Conservation (phyloP, 1,139 yeast species). For the Komagataea norvegica region DNA sequence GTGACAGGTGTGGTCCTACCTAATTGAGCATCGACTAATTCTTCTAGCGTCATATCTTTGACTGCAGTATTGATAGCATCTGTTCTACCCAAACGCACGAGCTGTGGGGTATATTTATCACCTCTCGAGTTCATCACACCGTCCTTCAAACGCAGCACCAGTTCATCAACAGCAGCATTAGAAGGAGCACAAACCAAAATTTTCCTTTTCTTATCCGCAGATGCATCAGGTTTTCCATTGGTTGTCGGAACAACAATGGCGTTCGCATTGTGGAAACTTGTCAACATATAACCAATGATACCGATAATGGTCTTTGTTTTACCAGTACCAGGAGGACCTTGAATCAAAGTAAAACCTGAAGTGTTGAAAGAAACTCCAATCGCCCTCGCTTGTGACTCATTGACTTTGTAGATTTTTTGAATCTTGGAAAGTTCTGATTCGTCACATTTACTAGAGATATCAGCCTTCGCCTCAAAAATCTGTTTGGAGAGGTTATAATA, state of each 20-base stretch:
- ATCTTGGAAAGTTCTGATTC: conserved; percentile 38
- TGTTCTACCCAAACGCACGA: conserved; percentile 87
- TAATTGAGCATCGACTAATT: conserved; percentile 68
- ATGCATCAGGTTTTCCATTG: not conserved
- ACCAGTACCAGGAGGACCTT: conserved; percentile 99
- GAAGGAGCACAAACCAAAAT: conserved; percentile 95
- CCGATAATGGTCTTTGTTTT: conserved; percentile 96
- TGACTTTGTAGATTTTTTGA: conserved; percentile 52
- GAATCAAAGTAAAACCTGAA: conserved; percentile 83
- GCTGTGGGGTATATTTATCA: conserved; percentile 51
- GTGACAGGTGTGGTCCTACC: conserved; percentile 38
- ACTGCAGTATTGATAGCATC: conserved; percentile 87
- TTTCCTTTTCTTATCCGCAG: conserved; percentile 38
- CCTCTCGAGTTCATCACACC: conserved; percentile 67
- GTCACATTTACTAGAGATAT: conserved; percentile 35
- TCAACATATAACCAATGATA: conserved; percentile 73
- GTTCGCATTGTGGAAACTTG: conserved; percentile 33
- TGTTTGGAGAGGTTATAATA: conserved; percentile 69
- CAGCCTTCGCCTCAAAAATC: conserved; percentile 64
- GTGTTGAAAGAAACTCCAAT: conserved; percentile 65
- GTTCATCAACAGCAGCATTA: conserved; percentile 97
- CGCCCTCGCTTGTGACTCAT: conserved; percentile 87
- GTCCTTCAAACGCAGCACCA: conserved; percentile 75
- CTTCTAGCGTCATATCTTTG: conserved; percentile 81
- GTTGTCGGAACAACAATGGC: conserved; percentile 25